Evolutionary conservation across 2,329 filamentous ascomycete species (phyloP), one percentile per base, ranked within the genome.

Genomic region (Exserohilum rostratum): DNA sequence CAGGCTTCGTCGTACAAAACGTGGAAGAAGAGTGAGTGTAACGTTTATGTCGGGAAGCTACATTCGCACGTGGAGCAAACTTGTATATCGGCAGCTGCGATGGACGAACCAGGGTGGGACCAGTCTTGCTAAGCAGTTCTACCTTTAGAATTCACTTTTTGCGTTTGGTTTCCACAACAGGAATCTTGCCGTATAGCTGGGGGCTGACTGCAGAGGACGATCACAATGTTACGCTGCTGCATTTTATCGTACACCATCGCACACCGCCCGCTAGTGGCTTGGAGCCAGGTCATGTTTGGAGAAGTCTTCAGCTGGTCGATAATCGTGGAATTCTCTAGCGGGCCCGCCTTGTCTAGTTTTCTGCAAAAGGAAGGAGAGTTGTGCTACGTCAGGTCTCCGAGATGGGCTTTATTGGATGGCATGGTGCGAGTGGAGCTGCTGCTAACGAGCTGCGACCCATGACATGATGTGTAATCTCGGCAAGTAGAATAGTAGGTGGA

Each of bases 301-400:
- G 22, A 50, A 46, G 20, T 20, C 39, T 33, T 12, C 29, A 54
- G 42, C 51, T 37, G 34, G 50, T 40, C 37, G 46, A 54, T 54
- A 54, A 27, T 45, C 33, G 34, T 40, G 27, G 18, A 25, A 15
- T 54, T 50, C 18, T 54, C 51, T 54, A 54, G 46, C 46, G 34
- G 51, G 22, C 40, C 40, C 17, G 17, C 38, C 20, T 27, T 27
- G 39, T 50, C 25, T 35, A 29, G 29, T 34, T 22, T 7, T 45
- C 34, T 13, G 34, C 12, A 27, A 44, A 52, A 40, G 42, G 35
- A 25, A 52, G 12, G 9, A 11, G 38, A n/a, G 15, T 45, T n/a
- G 27, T 54, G 51, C 29, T 45, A 42, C 17, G 38, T 29, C 27
- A 50, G 40, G 29, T n/a, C 20, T 50, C 46, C 46, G 40, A 44